Evolutionary conservation across 306 rosid species (phyloP).

Genomic region (Vachellia pachyceras): DNA sequence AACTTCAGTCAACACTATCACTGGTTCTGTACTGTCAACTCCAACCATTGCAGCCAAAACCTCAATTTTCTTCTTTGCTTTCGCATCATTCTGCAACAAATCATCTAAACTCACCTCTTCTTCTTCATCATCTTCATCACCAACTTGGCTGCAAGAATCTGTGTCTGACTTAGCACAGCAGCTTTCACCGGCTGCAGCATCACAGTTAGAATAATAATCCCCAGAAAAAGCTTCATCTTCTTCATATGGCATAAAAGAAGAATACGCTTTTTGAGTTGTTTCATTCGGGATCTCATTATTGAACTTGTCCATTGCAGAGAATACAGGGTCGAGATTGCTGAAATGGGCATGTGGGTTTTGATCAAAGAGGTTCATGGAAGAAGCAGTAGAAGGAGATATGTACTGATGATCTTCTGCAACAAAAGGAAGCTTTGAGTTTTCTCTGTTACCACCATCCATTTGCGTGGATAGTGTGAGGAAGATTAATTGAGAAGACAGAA

Average conservation of each 20-base stretch:
- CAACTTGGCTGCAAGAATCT: constrained; percentile 42
- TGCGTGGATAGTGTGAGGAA: constrained; percentile 1
- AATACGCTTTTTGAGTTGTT: not conserved
- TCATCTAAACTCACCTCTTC: constrained; percentile 37
- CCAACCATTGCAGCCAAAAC: constrained; percentile 53
- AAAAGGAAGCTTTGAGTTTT: constrained; percentile 36
- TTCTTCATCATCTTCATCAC: not conserved
- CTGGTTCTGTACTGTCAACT: constrained; percentile 44
- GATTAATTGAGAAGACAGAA: constrained; percentile 26
- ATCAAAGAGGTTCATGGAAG: constrained; percentile 11
- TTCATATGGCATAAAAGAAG: constrained; percentile 21
- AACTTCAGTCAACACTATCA: constrained; percentile 46
- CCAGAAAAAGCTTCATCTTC: constrained; percentile 20
- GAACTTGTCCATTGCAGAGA: constrained; percentile 9
- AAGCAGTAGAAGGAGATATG: constrained; percentile 2
- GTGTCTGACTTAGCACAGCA: constrained; percentile 30
- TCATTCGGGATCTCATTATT: constrained; percentile 25
- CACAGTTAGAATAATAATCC: not conserved
- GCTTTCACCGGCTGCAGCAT: constrained; percentile 6
- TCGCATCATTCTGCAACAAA: constrained; percentile 34
- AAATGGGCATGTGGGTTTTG: constrained; percentile 10
- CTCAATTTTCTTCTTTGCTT: constrained; percentile 43
- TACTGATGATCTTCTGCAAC: not conserved
- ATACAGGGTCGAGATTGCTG: constrained; percentile 16
- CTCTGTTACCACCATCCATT: constrained; percentile 43